Base-by-base conservation (phyloP, 2,329 filamentous ascomycete species). In the Akanthomyces uredinophilus region DNA sequence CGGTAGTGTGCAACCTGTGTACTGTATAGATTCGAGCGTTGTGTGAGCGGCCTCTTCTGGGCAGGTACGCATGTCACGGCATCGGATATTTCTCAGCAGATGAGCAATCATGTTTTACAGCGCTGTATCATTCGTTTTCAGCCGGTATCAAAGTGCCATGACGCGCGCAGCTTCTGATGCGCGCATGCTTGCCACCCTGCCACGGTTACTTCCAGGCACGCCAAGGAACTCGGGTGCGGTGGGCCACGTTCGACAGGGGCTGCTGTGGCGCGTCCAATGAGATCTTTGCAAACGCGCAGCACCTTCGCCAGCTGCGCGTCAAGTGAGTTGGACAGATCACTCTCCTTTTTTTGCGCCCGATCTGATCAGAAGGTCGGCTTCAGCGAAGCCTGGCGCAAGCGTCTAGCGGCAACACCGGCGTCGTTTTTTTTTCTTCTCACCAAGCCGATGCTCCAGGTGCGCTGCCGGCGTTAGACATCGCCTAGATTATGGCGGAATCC, bases 291-390 rank as follows among this genome's bases (percentile, higher is more conserved):
- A 41, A 24, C 51, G 35, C 32, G 51, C 35, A 41, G 32, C 51
- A 54, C n/a, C 35, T 24, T 24, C 4, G 14, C 14, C 8, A 10
- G 2, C 24, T 54, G 35, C 32, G 51, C 51, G 51, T 54, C 27
- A 54, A 54, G 41, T 24, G 51, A 54, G 35, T 54, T 54, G 41
- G 51, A 39, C 51, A 54, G 51, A 41, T 54, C 10, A 32, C 51
- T 24, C 51, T 54, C 32, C 22, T 52, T 54, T 53, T 39, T 35
- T 4, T 18, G 32, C 20, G 46, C 14, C 51, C 10, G 46, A 52
- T 52, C 29, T 14, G 18, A 35, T 16, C 1, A 52, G 16, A 49
- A 24, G 22, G 46, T 16, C 24, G 24, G 22, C 46, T 29, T 7
- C 46, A 49, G 5, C 46, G 13, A 49, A 49, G 29, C 24, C 22